phyloP scores from a whole-genome alignment of 495 filamentous ascomycete genomes.

The Penicillium maclennaniae region DNA sequence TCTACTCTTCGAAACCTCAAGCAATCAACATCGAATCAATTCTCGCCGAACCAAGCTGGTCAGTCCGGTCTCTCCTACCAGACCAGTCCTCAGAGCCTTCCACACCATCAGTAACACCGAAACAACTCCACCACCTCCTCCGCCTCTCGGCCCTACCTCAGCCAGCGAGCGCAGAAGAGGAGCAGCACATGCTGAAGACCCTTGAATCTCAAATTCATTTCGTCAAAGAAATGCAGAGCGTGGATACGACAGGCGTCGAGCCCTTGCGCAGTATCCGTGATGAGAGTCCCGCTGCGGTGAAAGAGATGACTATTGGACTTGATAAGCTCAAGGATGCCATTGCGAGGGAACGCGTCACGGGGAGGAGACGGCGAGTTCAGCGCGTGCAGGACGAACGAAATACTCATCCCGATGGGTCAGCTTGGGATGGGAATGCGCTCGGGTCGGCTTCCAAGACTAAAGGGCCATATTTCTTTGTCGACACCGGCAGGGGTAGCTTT shows the following conservation, averaged over 20 bases:
- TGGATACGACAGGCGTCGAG: slow-evolving; percentile 66
- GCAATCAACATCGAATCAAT: slow-evolving; percentile 46
- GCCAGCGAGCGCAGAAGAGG: slow-evolving; percentile 55
- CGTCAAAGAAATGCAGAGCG: slow-evolving; percentile 74
- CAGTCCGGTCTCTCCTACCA: slow-evolving; percentile 72
- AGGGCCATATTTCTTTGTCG: slow-evolving; percentile 76
- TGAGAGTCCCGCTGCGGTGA: slow-evolving; percentile 57
- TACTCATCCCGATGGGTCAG: slow-evolving; percentile 32
- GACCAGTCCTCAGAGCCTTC: slow-evolving; percentile 30
- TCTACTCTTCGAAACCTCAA: slow-evolving; percentile 29
- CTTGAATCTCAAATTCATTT: slow-evolving; percentile 86
- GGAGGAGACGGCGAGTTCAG: slow-evolving; percentile 46
- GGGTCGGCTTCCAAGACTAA: slow-evolving; percentile 59
- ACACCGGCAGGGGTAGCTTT: slow-evolving; percentile 44
- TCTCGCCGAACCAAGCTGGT: slow-evolving; percentile 77
- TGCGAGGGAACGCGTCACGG: slow-evolving; percentile 50
- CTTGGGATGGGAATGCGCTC: slow-evolving; percentile 65
- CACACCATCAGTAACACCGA: slow-evolving; percentile 39
- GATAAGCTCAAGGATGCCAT: slow-evolving; percentile 50
- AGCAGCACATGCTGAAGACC: slow-evolving; percentile 62
- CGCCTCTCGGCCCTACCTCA: slow-evolving; percentile 84
- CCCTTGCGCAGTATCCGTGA: slow-evolving; percentile 79
- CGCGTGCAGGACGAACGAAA: slow-evolving; percentile 31
- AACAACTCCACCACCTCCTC: slow-evolving; percentile 76
- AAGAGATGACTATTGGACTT: slow-evolving; percentile 52